Conservation (phyloP, 2,329 filamentous ascomycete genomes). For the Nothophoma quercina region DNA sequence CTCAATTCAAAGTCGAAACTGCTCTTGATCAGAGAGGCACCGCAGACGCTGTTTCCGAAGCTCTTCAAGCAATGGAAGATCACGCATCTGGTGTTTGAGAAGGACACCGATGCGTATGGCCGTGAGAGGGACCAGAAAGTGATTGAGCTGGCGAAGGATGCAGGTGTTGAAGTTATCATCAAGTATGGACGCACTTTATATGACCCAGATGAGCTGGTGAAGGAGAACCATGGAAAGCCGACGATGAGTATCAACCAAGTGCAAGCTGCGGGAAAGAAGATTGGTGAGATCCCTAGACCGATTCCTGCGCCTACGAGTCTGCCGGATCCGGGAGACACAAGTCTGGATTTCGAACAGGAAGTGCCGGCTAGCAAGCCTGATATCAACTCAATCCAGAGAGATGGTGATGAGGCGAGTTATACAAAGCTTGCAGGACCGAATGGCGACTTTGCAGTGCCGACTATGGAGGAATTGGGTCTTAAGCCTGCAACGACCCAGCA, state of each 20-base stretch:
- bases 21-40: constrained; percentile 74
- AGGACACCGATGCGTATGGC: constrained; percentile 78
- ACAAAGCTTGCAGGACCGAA: constrained; percentile 69
- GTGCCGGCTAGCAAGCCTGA: constrained; percentile 62
- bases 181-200: constrained; percentile 73
- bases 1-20: constrained; percentile 76
- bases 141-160: constrained; percentile 64
- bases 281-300: constrained; percentile 68
- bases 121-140: constrained; percentile 69
- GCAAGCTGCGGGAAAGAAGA: constrained; percentile 64
- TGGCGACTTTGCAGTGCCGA: constrained; percentile 74
- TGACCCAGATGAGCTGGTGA: constrained; percentile 74
- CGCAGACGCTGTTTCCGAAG: constrained; percentile 74
- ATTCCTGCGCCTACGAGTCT: constrained; percentile 66
- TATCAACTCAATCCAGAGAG: constrained; percentile 66
- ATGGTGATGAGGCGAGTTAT: constrained; percentile 65
- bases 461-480: constrained; percentile 71
- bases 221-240: constrained; percentile 70
- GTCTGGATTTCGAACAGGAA: constrained; percentile 66
- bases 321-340: constrained; percentile 71
- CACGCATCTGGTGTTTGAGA: constrained; percentile 80
- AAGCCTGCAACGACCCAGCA: constrained; percentile 70
- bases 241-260: constrained; percentile 78
- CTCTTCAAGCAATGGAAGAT: constrained; percentile 76
- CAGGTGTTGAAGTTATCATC: constrained; percentile 73